Evolutionary conservation across 352 stramenopile genomes (phyloP).

Genomic region (Pythium phragmitis): DNA sequence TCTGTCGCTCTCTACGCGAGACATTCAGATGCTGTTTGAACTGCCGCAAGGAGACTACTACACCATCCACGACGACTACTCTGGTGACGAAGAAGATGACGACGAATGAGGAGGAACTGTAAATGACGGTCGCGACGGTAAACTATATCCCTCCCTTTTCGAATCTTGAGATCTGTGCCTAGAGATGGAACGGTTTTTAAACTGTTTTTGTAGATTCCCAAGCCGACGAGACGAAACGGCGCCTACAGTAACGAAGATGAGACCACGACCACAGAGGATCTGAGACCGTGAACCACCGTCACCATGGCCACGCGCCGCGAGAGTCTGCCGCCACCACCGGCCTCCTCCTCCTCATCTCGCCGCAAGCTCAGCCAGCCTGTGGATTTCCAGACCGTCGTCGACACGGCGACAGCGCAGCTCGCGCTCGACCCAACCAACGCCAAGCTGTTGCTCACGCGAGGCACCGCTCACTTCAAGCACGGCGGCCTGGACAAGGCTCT

Average conservation of each 20-base stretch:
- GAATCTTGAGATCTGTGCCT: neutral
- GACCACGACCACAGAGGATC: neutral
- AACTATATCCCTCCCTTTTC: neutral
- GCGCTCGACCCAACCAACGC: conserved; percentile 51
- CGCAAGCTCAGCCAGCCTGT: conserved; percentile 47
- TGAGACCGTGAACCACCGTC: neutral
- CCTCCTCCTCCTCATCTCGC: neutral
- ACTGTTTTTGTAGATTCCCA: neutral
- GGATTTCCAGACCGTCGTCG: conserved; percentile 76
- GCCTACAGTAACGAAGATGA: neutral
- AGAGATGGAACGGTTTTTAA: neutral
- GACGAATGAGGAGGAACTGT: conserved; percentile 13
- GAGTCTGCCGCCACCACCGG: neutral
- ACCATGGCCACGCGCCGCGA: conserved; percentile 35
- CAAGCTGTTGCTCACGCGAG: conserved; percentile 71
- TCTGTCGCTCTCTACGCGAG: conserved; percentile 25
- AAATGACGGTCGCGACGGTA: conserved; percentile 35
- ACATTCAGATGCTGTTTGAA: conserved; percentile 73
- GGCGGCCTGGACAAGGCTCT: conserved; percentile 49
- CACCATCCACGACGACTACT: conserved; percentile 74
- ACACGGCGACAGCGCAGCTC: conserved; percentile 69
- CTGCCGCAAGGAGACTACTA: conserved; percentile 73
- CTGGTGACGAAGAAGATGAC: conserved; percentile 71
- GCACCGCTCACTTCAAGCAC: conserved; percentile 81
- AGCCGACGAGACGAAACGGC: conserved; percentile 12